A percentile compares a stretch with the other conserved stretches of the same genome.
phyloP scores from a whole-genome alignment of 169 alveolate species.

The Plasmodium gaboni region DNA sequence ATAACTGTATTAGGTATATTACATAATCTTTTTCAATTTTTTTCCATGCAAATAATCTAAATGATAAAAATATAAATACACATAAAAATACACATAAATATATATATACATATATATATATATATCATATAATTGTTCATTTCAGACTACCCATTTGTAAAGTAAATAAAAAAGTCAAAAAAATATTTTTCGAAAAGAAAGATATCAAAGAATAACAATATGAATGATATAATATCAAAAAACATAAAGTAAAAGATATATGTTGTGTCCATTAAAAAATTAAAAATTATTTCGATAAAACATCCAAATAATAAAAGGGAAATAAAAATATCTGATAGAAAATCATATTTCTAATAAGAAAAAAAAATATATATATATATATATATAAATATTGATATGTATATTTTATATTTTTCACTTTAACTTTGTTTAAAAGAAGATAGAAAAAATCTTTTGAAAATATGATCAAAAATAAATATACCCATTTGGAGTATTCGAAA shows the following conservation, averaged over 20 bases:
- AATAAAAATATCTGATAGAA: constrained; percentile 19
- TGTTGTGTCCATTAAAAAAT: constrained; percentile 3
- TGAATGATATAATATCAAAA: constrained; percentile 37
- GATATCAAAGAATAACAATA: constrained; percentile 20
- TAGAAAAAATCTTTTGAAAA: constrained; percentile 63
- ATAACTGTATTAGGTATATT: constrained; percentile 18
- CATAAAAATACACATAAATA: background rate
- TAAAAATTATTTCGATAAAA: constrained; percentile 13
- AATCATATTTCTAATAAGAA: constrained; percentile 27
- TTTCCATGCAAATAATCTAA: constrained; percentile 4
- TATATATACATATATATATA: background rate
- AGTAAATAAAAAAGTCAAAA: constrained; percentile 17
- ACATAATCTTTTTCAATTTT: constrained; percentile 9
- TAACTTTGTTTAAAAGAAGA: constrained; percentile 43
- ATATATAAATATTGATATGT: background rate
- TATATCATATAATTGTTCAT: background rate
- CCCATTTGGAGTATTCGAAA: background rate
- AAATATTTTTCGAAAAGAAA: constrained; percentile 36
- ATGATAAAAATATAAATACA: too few species aligned
- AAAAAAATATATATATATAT: background rate
- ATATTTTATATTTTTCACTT: constrained; percentile 1
- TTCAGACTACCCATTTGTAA: constrained; percentile 14
- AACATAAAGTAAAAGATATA: constrained; percentile 47
- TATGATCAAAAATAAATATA: constrained; percentile 49
- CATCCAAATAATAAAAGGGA: constrained; percentile 8